A percentile compares a stretch with the other conserved stretches of the same genome.
Evolutionary conservation across 805 yeast species (phyloP).

Genomic region (Priceomyces haplophilus): DNA sequence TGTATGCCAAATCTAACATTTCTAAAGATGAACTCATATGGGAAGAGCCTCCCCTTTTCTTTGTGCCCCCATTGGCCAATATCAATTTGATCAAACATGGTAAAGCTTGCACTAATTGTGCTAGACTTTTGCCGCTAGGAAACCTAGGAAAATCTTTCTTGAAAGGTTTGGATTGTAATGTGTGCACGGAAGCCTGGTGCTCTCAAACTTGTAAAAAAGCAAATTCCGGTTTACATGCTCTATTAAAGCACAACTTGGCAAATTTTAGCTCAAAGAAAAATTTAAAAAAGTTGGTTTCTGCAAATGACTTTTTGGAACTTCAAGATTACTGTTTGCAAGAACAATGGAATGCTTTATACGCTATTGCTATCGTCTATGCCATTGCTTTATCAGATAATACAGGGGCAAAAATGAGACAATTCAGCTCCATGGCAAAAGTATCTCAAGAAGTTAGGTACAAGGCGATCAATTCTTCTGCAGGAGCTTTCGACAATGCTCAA

Average conservation of each 20-base stretch:
- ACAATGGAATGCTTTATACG: slow-evolving; percentile 67
- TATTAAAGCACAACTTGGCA: slow-evolving; percentile 53
- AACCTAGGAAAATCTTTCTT: slow-evolving; percentile 26
- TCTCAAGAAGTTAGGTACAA: slow-evolving; percentile 63
- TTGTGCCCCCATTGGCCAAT: slow-evolving; percentile 67
- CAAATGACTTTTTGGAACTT: slow-evolving; percentile 51
- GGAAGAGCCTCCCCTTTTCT: slow-evolving; percentile 58
- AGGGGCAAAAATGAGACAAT: slow-evolving; percentile 41
- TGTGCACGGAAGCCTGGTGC: slow-evolving; percentile 72
- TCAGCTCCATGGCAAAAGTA: slow-evolving; percentile 64
- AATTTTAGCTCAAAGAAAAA: slow-evolving; percentile 23
- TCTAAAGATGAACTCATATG: slow-evolving; percentile 54
- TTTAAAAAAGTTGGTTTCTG: slow-evolving; percentile 37
- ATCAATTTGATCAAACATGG: slow-evolving; percentile 56
- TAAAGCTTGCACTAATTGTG: slow-evolving; percentile 72
- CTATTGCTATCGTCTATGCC: slow-evolving; percentile 57
- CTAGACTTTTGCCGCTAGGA: slow-evolving; percentile 44
- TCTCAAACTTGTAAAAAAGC: slow-evolving; percentile 54
- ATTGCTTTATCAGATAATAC: slow-evolving; percentile 40
- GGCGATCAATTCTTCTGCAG: slow-evolving; percentile 54
- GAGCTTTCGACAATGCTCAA: slow-evolving; percentile 49
- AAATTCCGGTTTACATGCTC: slow-evolving; percentile 49
- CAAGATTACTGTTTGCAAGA: slow-evolving; percentile 61
- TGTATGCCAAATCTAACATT: slow-evolving; percentile 50
- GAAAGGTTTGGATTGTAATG: slow-evolving; percentile 60